Evolutionary conservation across 192 early-diverging fungal species (phyloP).

Genomic region (Entrophospora sp.): DNA sequence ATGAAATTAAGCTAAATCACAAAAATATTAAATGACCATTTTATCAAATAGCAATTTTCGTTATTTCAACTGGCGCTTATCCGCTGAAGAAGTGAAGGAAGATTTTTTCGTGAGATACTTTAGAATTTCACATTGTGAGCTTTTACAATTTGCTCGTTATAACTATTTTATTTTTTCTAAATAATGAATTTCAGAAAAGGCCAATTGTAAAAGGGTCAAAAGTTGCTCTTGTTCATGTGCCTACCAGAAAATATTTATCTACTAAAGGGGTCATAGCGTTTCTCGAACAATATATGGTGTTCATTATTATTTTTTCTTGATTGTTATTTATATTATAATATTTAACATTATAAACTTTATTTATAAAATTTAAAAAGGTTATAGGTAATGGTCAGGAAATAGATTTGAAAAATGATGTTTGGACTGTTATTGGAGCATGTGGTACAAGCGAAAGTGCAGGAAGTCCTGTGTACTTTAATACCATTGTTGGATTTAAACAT

Average conservation of each 20-base stretch:
- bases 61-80: slow-evolving; percentile 19
- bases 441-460: background rate
- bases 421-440: background rate
- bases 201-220: background rate
- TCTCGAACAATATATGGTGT: background rate
- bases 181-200: background rate
- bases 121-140: background rate
- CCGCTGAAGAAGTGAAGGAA: slow-evolving; percentile 1
- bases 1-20: background rate
- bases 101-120: slow-evolving; percentile 5
- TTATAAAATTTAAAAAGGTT: background rate
- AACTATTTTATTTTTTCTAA: background rate
- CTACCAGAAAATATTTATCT: background rate
- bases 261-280: background rate
- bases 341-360: background rate
- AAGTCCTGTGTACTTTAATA: background rate
- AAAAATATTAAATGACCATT: background rate
- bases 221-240: background rate
- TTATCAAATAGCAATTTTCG: slow-evolving; percentile 15
- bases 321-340: background rate
- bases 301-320: background rate
- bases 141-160: background rate
- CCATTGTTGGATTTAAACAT: background rate
- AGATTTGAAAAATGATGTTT: background rate
- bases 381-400: background rate